phyloP scores from a whole-genome alignment of 2,329 filamentous ascomycete species.

The Colletotrichum trifolii region DNA sequence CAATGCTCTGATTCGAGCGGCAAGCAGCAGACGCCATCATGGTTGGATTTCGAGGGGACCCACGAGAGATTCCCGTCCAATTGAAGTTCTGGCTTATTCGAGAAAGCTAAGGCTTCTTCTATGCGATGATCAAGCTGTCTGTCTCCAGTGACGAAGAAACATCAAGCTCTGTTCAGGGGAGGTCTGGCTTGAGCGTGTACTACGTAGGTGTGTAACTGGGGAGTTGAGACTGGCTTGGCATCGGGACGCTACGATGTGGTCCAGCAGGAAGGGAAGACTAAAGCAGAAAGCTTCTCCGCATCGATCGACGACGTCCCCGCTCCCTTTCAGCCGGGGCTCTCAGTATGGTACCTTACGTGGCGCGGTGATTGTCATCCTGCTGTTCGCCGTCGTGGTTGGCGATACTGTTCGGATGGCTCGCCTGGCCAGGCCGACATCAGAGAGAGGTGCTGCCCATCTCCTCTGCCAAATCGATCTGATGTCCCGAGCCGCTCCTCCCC shows the following conservation, averaged over 20 bases:
- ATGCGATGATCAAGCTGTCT: too few relatives aligned
- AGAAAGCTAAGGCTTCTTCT: background rate
- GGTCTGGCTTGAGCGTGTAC: slow-evolving; percentile 12
- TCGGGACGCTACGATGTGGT: slow-evolving; percentile 1
- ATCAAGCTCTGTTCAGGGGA: background rate
- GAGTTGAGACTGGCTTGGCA: slow-evolving; percentile 32
- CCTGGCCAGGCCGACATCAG: slow-evolving; percentile 4
- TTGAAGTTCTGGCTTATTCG: background rate
- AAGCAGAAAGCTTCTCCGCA: slow-evolving; percentile 37
- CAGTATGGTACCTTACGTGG: background rate
- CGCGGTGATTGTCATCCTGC: background rate
- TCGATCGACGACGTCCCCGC: slow-evolving; percentile 34
- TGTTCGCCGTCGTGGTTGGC: background rate
- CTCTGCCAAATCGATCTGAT: slow-evolving; percentile 19
- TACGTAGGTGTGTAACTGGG: background rate
- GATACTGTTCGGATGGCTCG: background rate
- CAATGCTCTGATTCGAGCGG: slow-evolving; percentile 30
- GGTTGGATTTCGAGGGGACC: slow-evolving; percentile 6
- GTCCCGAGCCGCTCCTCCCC: slow-evolving; percentile 22
- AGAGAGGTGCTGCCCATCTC: background rate
- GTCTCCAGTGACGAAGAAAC: background rate
- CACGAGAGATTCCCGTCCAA: background rate
- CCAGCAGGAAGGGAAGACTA: slow-evolving; percentile 27
- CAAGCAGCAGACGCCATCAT: slow-evolving; percentile 15
- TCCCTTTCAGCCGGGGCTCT: slow-evolving; percentile 32